Base-by-base conservation (phyloP, 495 filamentous ascomycete genomes). In the Parmelia sp. region DNA sequence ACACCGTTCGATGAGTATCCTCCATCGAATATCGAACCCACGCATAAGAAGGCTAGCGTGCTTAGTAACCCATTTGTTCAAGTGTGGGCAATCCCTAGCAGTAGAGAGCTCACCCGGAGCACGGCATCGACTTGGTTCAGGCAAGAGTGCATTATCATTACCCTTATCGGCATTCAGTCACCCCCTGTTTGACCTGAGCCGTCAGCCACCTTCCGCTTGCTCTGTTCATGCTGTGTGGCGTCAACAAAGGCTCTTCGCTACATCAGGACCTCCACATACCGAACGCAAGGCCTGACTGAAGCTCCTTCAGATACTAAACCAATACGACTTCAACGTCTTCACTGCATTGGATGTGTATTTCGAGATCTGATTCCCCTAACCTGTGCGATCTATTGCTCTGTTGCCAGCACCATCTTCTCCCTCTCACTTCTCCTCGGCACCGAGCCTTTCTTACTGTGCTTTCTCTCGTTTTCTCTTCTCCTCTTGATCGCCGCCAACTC, bases 381-480 rank as follows among this genome's bases (percentile, higher is more conserved):
- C 17, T 35, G 51, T 21, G 29, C 51, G 1, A 55, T 21, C 14
- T 36, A 64, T 25, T 58, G 45, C 76, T 95, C 90, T 65, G 77
- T 83, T 51, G 84, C 84, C 70, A 98, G 72, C 60, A 99, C 83
- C 79, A 92, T 91, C 81, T 96, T 96, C 79, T 97, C 93, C 72
- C 95, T 87, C 82, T 96, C 92, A 70, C 83, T 84, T 75, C 81
- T 82, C 74, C 92, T 84, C 74, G 85, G 83, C 69, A 89, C 80
- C 68, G 85, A 79, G 29, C 73, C 75, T 81, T 93, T 94, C 79
- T 84, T 89, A 45, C 83, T 87, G 76, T 97, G 92, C 76, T 88
- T 94, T 71, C 95, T 82, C 78, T 94, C 88, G 74, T 97, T 99
- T 78, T 99, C 95, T 71, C 91, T 87, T 71, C 84, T 88, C 74